Evolutionary conservation across 2,329 filamentous ascomycete genomes (phyloP).

Genomic region (Colletotrichum agaves): DNA sequence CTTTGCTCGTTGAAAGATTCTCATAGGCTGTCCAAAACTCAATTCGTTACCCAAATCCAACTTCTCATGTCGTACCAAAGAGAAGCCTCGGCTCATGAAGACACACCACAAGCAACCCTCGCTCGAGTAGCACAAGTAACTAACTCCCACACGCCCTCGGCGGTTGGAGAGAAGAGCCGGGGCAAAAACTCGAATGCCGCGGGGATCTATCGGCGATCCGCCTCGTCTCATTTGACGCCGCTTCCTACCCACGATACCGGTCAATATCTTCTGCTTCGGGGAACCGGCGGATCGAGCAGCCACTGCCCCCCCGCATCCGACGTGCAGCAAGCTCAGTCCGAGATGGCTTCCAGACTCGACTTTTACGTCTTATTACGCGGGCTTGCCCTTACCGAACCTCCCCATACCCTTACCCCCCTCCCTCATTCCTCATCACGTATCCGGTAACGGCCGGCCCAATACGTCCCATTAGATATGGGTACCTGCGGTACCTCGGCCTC

Average conservation of each 20-base stretch:
- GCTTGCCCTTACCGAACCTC: not conserved
- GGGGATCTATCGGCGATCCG: conserved; percentile 8
- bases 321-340: not conserved
- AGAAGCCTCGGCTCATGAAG: too few species aligned
- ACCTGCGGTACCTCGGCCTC: too few species aligned
- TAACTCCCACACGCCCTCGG: too few species aligned
- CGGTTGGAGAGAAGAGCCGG: conserved; percentile 1
- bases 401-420: not conserved
- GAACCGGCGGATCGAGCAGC: conserved; percentile 5
- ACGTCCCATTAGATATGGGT: too few species aligned
- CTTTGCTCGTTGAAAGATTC: too few species aligned
- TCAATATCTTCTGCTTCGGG: conserved; percentile 8
- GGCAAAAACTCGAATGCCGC: not conserved
- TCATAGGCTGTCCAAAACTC: too few species aligned
- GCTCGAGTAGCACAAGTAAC: too few species aligned
- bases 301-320: conserved; percentile 14
- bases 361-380: not conserved
- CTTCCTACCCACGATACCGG: not conserved
- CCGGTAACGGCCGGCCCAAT: not conserved
- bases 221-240: conserved; percentile 8
- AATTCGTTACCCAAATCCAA: too few species aligned
- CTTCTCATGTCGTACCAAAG: too few species aligned
- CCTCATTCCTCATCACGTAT: not conserved
- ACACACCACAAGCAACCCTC: too few species aligned
- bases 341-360: not conserved